These are phyloP conservation scores for Sindora glabra DNA, from an alignment of 306 rosid genomes.

Conservation along the genomic window DNA sequence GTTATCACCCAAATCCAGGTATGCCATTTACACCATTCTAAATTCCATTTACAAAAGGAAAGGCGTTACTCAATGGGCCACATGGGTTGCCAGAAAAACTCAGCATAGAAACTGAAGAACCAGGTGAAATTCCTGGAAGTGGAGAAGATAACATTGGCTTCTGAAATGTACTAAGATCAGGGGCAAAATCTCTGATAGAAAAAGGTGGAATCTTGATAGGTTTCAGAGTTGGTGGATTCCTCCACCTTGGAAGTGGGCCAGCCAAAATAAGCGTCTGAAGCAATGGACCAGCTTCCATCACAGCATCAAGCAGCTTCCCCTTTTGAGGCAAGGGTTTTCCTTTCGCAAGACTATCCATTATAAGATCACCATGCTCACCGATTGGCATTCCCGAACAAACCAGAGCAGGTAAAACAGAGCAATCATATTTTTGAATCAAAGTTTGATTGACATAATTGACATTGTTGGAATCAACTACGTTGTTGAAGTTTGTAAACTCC, in stretches of 20 bases:
- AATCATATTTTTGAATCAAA: conserved; percentile 16
- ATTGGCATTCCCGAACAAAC: conserved; percentile 17
- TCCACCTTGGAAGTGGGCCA: conserved; percentile 72
- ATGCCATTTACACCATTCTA: too few relatives aligned
- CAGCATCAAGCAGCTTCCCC: conserved; percentile 60
- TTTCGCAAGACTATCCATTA: conserved; percentile 31
- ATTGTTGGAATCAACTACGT: conserved; percentile 43
- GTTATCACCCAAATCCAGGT: too few relatives aligned
- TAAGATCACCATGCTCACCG: conserved; percentile 27
- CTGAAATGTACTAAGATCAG: not conserved
- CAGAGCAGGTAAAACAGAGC: not conserved
- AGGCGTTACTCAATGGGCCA: too few relatives aligned
- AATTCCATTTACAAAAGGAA: too few relatives aligned
- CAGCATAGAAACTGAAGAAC: too few relatives aligned
- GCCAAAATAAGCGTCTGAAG: conserved; percentile 52
- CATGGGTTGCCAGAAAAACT: too few relatives aligned
- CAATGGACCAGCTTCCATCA: conserved; percentile 57
- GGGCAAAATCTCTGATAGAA: conserved; percentile 19
- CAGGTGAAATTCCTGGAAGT: too few relatives aligned
- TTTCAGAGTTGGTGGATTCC: conserved; percentile 60
- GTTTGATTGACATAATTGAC: conserved; percentile 24
- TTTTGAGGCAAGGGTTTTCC: conserved; percentile 49
- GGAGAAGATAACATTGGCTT: not conserved
- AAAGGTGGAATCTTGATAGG: conserved; percentile 47
- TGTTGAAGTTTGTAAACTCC: conserved; percentile 45